Conservation (phyloP, 2,329 filamentous ascomycete species). For the Fusarium palustre region DNA sequence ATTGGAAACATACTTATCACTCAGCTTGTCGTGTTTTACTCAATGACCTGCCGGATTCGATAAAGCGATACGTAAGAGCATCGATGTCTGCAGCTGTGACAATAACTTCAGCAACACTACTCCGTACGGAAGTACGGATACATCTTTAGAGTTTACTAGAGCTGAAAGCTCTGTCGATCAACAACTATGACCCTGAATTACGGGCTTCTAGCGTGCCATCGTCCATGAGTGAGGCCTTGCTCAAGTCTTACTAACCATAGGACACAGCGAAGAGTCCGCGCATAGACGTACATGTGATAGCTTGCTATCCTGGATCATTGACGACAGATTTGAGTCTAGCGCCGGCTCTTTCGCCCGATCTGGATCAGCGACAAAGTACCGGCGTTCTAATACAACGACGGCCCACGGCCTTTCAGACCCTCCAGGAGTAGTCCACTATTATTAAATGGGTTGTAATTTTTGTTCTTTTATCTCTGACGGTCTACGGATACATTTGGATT, state of each 20-base stretch:
- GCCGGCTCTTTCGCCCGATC: constrained; percentile 39
- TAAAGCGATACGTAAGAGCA: constrained; percentile 21
- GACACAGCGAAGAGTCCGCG: neutral
- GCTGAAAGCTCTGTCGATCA: constrained; percentile 28
- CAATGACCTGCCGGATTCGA: constrained; percentile 24
- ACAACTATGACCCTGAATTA: constrained; percentile 31
- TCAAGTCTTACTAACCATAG: neutral
- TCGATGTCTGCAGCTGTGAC: constrained; percentile 13
- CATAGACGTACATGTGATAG: constrained; percentile 30
- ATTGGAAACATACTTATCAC: constrained; percentile 1
- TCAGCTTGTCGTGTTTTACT: constrained; percentile 3
- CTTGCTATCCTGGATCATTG: constrained; percentile 19
- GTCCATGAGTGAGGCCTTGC: neutral
- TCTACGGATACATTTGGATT: constrained; percentile 7
- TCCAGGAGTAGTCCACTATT: constrained; percentile 9
- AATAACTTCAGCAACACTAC: constrained; percentile 1
- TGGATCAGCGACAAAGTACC: constrained; percentile 42
- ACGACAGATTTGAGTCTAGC: constrained; percentile 30
- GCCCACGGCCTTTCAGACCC: constrained; percentile 1
- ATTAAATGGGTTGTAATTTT: constrained; percentile 5
- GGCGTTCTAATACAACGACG: constrained; percentile 36
- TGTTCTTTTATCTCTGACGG: neutral
- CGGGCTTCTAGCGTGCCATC: constrained; percentile 23
- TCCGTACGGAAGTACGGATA: constrained; percentile 2
- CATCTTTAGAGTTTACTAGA: constrained; percentile 1